These are phyloP conservation scores for Amauroascus niger DNA, from an alignment of 2,329 filamentous ascomycete species.

Conservation along the genomic window DNA sequence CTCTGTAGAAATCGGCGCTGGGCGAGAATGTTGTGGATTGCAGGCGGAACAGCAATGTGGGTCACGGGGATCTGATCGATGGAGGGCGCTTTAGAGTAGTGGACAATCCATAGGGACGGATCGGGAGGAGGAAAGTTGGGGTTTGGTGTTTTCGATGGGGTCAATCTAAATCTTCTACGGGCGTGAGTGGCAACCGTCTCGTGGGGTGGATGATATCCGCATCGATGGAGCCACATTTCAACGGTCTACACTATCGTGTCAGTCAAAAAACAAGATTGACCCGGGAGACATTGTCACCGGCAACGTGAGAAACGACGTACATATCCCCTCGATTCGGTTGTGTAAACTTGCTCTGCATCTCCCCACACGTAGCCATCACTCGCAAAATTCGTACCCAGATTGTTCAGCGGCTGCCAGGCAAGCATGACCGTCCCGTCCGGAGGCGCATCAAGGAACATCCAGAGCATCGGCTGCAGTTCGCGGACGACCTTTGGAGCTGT, in stretches of 20 bases:
- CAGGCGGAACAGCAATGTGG: constrained; percentile 41
- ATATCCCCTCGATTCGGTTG: constrained; percentile 62
- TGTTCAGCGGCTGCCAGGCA: constrained; percentile 74
- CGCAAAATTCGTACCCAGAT: constrained; percentile 63
- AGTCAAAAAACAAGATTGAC: not conserved
- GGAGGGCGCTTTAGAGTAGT: constrained; percentile 71
- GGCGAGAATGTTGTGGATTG: constrained; percentile 34
- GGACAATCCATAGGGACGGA: constrained; percentile 77
- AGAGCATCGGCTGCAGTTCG: constrained; percentile 77
- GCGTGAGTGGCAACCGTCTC: constrained; percentile 68
- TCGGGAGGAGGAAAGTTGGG: constrained; percentile 63
- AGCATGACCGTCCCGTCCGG: constrained; percentile 72
- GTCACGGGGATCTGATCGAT: constrained; percentile 62
- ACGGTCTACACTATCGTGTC: constrained; percentile 52
- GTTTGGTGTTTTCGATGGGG: constrained; percentile 59
- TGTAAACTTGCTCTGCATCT: constrained; percentile 66
- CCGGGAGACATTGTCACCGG: not conserved
- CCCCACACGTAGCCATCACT: constrained; percentile 92
- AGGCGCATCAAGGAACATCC: constrained; percentile 81
- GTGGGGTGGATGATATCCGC: constrained; percentile 63
- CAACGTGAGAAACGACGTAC: constrained; percentile 35
- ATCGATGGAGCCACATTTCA: constrained; percentile 77
- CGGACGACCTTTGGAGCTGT: constrained; percentile 76
- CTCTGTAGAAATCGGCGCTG: constrained; percentile 53
- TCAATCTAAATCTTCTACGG: constrained; percentile 75